Conservation (phyloP, 2,329 filamentous ascomycete genomes). For the Hypoxylon sp. region DNA sequence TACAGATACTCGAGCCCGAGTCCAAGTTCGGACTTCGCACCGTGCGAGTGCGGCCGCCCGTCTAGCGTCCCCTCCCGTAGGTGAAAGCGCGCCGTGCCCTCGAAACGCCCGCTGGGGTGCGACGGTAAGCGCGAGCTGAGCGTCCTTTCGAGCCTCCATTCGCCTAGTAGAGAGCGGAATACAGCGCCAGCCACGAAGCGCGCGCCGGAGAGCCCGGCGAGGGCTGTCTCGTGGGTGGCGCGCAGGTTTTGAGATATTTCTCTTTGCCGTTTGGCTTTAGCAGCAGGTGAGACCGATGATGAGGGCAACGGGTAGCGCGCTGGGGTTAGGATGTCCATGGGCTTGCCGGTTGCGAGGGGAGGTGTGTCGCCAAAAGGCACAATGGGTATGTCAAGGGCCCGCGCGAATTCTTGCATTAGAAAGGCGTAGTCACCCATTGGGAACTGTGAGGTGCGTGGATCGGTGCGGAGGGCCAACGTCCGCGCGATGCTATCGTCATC, state of each 20-base stretch:
- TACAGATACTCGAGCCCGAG: conserved; percentile 74
- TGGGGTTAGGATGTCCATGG: conserved; percentile 69
- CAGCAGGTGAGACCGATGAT: conserved; percentile 47
- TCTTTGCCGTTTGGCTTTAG: conserved; percentile 48
- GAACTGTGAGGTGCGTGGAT: conserved; percentile 74
- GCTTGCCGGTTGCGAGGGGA: conserved; percentile 57
- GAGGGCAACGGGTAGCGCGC: conserved; percentile 63
- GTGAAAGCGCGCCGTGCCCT: conserved; percentile 74
- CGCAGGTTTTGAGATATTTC: conserved; percentile 60
- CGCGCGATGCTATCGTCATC: conserved; percentile 61
- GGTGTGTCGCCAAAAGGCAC: conserved; percentile 54
- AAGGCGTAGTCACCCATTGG: conserved; percentile 87
- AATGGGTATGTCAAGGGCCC: conserved; percentile 67
- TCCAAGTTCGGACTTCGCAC: conserved; percentile 48
- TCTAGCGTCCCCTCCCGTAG: conserved; percentile 71
- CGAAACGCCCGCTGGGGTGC: conserved; percentile 74
- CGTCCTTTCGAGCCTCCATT: conserved; percentile 73
- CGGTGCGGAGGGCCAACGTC: conserved; percentile 65
- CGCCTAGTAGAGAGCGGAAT: conserved; percentile 78
- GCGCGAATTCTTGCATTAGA: conserved; percentile 77
- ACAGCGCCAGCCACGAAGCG: conserved; percentile 74
- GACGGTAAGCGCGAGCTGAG: conserved; percentile 67
- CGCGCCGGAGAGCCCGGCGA: conserved; percentile 58
- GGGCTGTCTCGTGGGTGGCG: conserved; percentile 60
- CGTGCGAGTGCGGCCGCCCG: conserved; percentile 54